Evolutionary conservation across 208 protist species (phyloP).

Genomic region (Leishmania mexicana): DNA sequence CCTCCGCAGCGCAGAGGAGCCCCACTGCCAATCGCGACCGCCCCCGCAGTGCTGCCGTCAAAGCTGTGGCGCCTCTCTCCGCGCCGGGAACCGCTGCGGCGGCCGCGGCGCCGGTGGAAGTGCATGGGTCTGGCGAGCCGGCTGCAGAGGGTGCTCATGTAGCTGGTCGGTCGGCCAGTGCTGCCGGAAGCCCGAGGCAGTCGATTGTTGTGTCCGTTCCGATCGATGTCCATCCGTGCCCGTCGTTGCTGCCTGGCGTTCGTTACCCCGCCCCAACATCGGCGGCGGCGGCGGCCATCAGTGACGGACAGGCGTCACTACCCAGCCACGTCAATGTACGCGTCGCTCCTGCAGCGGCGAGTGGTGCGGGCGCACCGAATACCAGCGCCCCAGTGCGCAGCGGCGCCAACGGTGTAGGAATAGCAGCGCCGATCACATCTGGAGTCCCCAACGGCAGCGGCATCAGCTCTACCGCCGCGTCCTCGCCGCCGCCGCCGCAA

Average conservation of each 20-base stretch:
- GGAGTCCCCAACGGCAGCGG: background rate
- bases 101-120: background rate
- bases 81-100: background rate
- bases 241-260: conserved; percentile 26
- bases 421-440: background rate
- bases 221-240: conserved; percentile 10
- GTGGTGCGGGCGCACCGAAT: background rate
- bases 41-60: background rate
- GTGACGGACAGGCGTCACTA: conserved; percentile 18
- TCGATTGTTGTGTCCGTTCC: conserved; percentile 19
- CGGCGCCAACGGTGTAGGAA: background rate
- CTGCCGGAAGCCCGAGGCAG: background rate
- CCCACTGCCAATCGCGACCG: background rate
- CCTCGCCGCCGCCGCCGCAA: conserved; percentile 2
- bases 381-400: background rate
- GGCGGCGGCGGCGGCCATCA: conserved; percentile 20
- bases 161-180: background rate
- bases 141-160: background rate
- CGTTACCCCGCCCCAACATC: conserved; percentile 30
- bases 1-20: background rate
- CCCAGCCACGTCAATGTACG: conserved; percentile 24
- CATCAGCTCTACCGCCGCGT: background rate
- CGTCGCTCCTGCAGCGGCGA: background rate
- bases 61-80: background rate
- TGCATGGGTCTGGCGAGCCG: background rate